A percentile compares a stretch with the other conserved stretches of the same genome.
Conservation (phyloP, 805 yeast species). For the Starmerella gropengiesseri region DNA sequence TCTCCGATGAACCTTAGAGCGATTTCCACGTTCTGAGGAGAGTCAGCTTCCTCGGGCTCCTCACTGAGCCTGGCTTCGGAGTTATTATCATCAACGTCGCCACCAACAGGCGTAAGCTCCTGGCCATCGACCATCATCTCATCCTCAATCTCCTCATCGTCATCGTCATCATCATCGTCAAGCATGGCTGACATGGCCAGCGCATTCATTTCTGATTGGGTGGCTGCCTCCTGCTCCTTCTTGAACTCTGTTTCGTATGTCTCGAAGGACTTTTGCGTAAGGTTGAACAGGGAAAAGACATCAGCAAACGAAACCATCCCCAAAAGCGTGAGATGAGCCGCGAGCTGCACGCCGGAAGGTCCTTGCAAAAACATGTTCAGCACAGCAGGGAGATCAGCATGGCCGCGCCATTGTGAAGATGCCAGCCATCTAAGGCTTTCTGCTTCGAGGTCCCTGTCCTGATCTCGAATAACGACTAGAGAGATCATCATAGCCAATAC, state of each 20-base stretch:
- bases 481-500: conserved; percentile 9
- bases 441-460: neutral
- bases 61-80: neutral
- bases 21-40: neutral
- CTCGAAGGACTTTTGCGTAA: neutral
- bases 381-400: conserved; percentile 9
- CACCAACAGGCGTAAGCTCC: too few relatives aligned
- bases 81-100: neutral
- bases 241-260: neutral
- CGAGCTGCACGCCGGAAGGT: neutral
- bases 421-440: conserved; percentile 2
- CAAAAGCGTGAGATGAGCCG: conserved; percentile 7
- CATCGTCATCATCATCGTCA: conserved; percentile 13
- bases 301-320: conserved; percentile 5
- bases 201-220: conserved; percentile 8
- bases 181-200: conserved; percentile 19
- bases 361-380: conserved; percentile 3
- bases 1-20: conserved; percentile 1
- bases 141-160: neutral
- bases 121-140: neutral
- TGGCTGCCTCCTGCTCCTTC: neutral
- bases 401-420: conserved; percentile 3
- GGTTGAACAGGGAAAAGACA: conserved; percentile 9
- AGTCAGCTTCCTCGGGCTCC: neutral
- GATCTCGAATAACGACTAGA: neutral